Evolutionary conservation across 2,329 filamentous ascomycete genomes (phyloP).

Genomic region (Phialophora macrospora): DNA sequence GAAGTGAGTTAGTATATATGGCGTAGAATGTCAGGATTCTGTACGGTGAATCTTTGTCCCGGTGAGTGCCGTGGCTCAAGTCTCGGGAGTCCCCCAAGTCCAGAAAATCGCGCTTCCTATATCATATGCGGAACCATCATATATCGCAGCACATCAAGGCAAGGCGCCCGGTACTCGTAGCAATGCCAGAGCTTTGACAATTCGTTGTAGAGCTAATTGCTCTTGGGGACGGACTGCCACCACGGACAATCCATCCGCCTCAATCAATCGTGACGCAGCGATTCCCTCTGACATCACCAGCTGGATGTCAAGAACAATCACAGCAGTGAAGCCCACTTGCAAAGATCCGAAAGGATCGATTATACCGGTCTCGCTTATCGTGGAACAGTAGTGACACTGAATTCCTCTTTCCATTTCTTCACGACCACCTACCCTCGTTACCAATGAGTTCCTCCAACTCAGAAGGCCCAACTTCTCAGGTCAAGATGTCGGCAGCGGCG

Average conservation of each 20-base stretch:
- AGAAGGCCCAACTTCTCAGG: slow-evolving; percentile 13
- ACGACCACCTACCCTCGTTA: not conserved
- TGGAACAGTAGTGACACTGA: not conserved
- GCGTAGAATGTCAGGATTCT: not conserved
- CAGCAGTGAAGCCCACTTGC: not conserved
- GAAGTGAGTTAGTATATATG: not conserved
- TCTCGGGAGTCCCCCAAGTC: no score
- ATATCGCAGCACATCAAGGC: no score
- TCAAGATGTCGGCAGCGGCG: slow-evolving; percentile 68
- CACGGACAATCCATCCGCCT: not conserved
- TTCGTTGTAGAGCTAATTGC: not conserved
- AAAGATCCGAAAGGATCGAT: not conserved
- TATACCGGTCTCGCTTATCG: not conserved
- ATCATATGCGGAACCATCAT: no score
- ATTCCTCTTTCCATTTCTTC: not conserved
- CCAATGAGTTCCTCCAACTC: slow-evolving; percentile 32
- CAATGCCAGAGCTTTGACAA: not conserved
- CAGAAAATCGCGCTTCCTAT: no score
- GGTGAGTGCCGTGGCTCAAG: not conserved
- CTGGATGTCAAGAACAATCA: not conserved
- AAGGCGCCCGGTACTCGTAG: not conserved
- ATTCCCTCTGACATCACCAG: slow-evolving; percentile 4
- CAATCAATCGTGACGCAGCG: slow-evolving; percentile 6
- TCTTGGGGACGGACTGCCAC: not conserved
- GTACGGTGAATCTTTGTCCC: not conserved